phyloP scores from a whole-genome alignment of 108 stramenopile genomes.

The Cyclostephanos invisitatus region DNA sequence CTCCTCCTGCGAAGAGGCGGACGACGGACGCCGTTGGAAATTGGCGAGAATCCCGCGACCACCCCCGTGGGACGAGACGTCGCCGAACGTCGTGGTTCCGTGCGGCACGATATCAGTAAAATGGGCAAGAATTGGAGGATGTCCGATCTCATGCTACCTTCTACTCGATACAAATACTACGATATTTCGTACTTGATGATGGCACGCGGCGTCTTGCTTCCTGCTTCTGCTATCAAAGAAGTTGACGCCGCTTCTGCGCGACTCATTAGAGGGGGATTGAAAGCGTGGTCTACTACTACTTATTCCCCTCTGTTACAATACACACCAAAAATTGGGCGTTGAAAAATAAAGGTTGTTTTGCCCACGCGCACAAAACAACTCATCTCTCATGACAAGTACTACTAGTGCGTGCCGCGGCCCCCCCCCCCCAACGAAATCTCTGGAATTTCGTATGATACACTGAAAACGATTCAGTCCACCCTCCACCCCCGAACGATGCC shows the following conservation, averaged over 20 bases:
- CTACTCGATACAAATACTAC: no score
- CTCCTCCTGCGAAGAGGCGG: background rate
- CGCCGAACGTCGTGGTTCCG: background rate
- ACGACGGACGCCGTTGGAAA: background rate
- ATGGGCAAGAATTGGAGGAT: background rate
- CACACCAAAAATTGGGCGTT: no score
- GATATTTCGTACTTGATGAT: no score
- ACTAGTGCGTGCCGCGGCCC: background rate
- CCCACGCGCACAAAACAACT: background rate
- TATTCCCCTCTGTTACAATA: no score
- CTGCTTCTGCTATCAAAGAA: no score
- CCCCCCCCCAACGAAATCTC: background rate
- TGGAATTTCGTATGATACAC: no score
- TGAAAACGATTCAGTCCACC: no score
- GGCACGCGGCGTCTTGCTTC: no score
- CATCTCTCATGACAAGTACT: no score
- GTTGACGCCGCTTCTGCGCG: no score
- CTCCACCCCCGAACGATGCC: background rate
- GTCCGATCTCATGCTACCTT: constrained; percentile 7
- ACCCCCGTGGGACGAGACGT: background rate
- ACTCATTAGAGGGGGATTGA: no score
- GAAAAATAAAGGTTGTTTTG: background rate
- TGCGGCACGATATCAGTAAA: background rate
- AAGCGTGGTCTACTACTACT: no score
- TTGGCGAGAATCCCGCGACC: background rate